Evolutionary conservation across 2,329 filamentous ascomycete genomes (phyloP).

Genomic region (Cladosporium velox): DNA sequence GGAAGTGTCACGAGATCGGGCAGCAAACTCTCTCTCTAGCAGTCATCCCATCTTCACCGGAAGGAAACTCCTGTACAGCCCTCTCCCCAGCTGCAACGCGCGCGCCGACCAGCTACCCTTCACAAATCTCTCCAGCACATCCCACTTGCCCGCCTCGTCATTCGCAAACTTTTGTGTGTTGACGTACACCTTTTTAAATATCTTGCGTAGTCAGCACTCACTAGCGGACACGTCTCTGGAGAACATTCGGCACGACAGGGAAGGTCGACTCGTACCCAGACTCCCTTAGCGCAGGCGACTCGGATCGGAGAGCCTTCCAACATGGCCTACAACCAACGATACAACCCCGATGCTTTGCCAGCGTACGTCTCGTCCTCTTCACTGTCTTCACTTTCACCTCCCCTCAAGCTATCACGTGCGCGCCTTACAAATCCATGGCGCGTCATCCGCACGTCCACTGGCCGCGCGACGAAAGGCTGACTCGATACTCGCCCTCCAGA

Average conservation of each 20-base stretch:
- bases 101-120: neutral
- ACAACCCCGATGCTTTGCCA: conserved; percentile 92
- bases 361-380: conserved; percentile 61
- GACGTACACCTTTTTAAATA: neutral
- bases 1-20: neutral
- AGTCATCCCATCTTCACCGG: neutral
- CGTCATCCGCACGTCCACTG: conserved; percentile 14
- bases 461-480: conserved; percentile 26
- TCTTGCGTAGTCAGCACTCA: conserved; percentile 18
- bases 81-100: neutral
- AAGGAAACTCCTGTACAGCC: neutral
- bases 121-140: neutral
- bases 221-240: conserved; percentile 11
- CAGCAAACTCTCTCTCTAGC: neutral
- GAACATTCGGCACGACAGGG: conserved; percentile 2
- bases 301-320: neutral
- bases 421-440: conserved; percentile 1
- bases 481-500: conserved; percentile 43
- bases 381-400: conserved; percentile 13
- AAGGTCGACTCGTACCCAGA: neutral
- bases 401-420: neutral
- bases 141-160: neutral
- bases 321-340: conserved; percentile 93
- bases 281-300: conserved; percentile 18
- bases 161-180: conserved; percentile 2